Evolutionary conservation across 2,329 filamentous ascomycete genomes (phyloP), one percentile per base, ranked within the genome.

Genomic region (Boeremia exigua): DNA sequence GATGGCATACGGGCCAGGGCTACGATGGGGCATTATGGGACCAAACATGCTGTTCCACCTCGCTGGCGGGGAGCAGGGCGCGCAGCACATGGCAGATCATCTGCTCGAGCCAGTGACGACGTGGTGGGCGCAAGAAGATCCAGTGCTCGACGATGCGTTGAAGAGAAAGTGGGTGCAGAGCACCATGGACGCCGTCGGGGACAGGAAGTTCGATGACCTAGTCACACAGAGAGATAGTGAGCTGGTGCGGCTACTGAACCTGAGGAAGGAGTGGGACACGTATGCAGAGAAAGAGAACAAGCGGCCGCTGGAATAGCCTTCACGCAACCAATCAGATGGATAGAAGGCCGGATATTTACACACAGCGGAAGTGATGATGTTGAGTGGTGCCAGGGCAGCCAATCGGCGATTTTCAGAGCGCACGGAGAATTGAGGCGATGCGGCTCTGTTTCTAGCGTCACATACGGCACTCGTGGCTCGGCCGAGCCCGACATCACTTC

Each of bases 281-380:
- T 59, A 54, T 48, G 58, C 56, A 8, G 48, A 48, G 19, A 44
- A 34, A 12, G 52, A 39, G 29, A 42, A 76, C 57, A 77, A 69
- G 47, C 75, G 79, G 58, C 74, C 76, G 2, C 76, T 79, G 51
- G 77, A n/a, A 76, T 6, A 57, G 70, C 15, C 19, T 15, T 19
- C 15, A 17, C 10, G 29, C 2, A 5, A 12, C 19, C 2, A n/a
- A 11, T 19, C 5, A 23, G 2, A 23, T 23, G 2, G 5, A 23
- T 23, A 23, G 19, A 23, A 23, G 5, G 19, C 19, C 19, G 19
- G n/a, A n/a, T n/a, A 3, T 23, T 5, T 23, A 23, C 19, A 23
- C 19, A 23, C 19, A 23, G 19, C 5, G 2, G 19, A 23, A 5
- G 5, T 23, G 19, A 23, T 23, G 19, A 23, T 23, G 19, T 23